Evolutionary conservation across 208 protist genomes (phyloP), one percentile per base, ranked within the genome.

Genomic region (Wallacemonas sp.): DNA sequence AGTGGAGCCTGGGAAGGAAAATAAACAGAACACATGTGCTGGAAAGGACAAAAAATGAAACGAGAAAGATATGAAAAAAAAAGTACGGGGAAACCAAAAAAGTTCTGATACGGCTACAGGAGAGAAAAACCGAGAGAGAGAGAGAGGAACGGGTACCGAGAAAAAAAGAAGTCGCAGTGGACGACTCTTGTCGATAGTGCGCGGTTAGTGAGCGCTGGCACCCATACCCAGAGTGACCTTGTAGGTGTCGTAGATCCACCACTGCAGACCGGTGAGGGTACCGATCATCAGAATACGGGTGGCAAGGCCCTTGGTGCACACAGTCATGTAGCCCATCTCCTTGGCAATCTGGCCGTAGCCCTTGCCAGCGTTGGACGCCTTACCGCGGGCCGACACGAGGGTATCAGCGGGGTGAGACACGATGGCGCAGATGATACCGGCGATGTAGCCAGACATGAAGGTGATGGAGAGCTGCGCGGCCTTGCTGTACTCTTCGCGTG

Each of bases 201-300:
- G 30, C 6, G 19, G 30, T 29, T 55, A 55, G 47, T 55, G 47
- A 2, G 47, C 47, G 26, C 47, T 55, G 2, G 47, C 47, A 17
- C 47, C 47, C 47, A 55, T 55, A 5, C 47, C 47, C 6, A 55
- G 47, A 29, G 47, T 23, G 24, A 55, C 47, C 26, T 55, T 32
- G 47, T 55, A 55, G 47, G 24, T 32, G 47, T 55, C 47, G 47
- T 87, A 99, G 80, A 99, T 98, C 77, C 77, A 98, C 93, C 92
- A 99, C 87, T 99, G 97, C 39, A 97, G 75, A 75, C 92, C 97
- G 52, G 96, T 98, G 54, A 99, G 88, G 55, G 96, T 98, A 75
- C 96, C 97, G 70, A 99, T 98, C 97, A 99, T 99, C 63, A 99
- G 56, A 71, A 98, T 96, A 88, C 97, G 91, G 24, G 97, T 80